phyloP scores from a whole-genome alignment of 1,284 basidiomycete genomes.

The Fomitopsis pinicola region DNA sequence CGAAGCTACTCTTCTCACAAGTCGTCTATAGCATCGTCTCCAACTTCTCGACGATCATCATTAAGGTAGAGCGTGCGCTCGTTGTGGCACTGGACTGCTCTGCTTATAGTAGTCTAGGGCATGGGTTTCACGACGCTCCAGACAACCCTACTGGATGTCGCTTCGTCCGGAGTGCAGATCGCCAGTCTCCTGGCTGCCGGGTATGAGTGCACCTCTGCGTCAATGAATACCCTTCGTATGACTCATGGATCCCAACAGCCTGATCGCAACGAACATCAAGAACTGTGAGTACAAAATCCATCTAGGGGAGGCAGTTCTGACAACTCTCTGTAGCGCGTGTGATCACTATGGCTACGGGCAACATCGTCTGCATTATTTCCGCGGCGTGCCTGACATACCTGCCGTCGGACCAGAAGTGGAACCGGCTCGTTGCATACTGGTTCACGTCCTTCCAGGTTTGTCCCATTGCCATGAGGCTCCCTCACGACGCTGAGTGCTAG shows the following conservation, averaged over 20 bases:
- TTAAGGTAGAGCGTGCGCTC: conserved; percentile 10
- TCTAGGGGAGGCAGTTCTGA: neutral
- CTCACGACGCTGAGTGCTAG: neutral
- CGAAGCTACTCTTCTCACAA: neutral
- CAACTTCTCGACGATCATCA: conserved; percentile 23
- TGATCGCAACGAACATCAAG: conserved; percentile 16
- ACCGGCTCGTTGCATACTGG: conserved; percentile 29
- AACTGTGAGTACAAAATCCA: conserved; percentile 9
- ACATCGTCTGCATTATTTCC: conserved; percentile 27
- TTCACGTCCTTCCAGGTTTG: conserved; percentile 25
- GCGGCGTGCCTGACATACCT: conserved; percentile 27
- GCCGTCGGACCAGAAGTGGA: conserved; percentile 27
- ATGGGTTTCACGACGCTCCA: conserved; percentile 19
- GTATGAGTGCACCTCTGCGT: conserved; percentile 1
- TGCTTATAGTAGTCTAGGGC: conserved; percentile 1
- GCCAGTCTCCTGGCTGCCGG: conserved; percentile 13
- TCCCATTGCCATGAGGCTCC: neutral
- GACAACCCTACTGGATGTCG: conserved; percentile 17
- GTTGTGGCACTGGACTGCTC: neutral
- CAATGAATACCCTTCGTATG: neutral
- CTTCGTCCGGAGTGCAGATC: conserved; percentile 15
- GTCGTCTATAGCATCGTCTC: conserved; percentile 9
- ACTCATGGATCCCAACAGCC: neutral
- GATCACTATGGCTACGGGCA: conserved; percentile 21
- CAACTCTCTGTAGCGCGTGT: conserved; percentile 9